Evolutionary conservation across 2,329 filamentous ascomycete genomes (phyloP).

Genomic region (Diaporthe vexans): DNA sequence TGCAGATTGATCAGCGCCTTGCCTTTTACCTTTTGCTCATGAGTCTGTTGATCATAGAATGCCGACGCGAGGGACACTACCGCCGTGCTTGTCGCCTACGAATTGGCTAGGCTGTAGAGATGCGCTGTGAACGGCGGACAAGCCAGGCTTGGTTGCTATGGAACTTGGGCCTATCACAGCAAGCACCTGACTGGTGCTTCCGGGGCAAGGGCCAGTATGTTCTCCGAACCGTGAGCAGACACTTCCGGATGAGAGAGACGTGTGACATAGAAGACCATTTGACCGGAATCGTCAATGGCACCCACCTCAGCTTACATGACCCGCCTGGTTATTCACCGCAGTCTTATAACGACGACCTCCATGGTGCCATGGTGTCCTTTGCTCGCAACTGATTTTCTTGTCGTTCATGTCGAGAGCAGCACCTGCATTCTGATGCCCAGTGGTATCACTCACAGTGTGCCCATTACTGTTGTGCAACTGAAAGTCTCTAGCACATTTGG

Average conservation of each 20-base stretch:
- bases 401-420: not conserved
- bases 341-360: not conserved
- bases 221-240: not conserved
- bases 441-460: not conserved
- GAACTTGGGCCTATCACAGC: not conserved
- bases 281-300: not conserved
- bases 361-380: not conserved
- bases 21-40: no score
- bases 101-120: not conserved
- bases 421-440: no score
- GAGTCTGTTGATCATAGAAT: not conserved
- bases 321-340: not conserved
- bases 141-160: not conserved
- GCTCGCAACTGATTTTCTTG: no score
- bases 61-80: not conserved
- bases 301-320: not conserved
- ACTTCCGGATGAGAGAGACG: slow-evolving; percentile 1
- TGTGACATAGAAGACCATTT: slow-evolving; percentile 13
- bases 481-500: not conserved
- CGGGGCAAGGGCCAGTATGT: not conserved
- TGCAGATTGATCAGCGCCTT: not conserved
- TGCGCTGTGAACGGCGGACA: not conserved
- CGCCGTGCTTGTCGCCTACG: not conserved
- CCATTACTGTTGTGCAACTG: not conserved
- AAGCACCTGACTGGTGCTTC: not conserved